Percentiles rank a stretch among this genome's conserved stretches.
phyloP scores from a whole-genome alignment of 805 yeast genomes.

The Blastobotrys robertii region DNA sequence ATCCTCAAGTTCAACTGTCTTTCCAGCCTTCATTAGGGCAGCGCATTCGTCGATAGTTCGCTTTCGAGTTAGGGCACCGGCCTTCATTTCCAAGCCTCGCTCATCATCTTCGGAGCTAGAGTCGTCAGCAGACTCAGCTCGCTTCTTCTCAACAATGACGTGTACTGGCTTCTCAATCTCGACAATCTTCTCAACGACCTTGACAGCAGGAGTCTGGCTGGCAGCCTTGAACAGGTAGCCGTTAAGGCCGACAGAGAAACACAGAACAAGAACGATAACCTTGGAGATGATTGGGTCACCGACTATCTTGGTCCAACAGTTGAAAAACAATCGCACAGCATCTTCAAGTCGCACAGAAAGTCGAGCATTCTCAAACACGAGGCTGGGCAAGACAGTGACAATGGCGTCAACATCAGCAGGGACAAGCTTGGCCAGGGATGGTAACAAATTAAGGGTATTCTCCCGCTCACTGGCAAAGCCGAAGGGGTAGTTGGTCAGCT shows the following conservation, averaged over 20 bases:
- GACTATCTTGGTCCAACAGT: slow-evolving; percentile 54
- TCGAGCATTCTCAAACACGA: slow-evolving; percentile 26
- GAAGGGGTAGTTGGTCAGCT: slow-evolving; percentile 22
- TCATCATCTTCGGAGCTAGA: slow-evolving; percentile 28
- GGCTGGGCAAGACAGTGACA: slow-evolving; percentile 31
- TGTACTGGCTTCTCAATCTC: slow-evolving; percentile 27
- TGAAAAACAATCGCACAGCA: slow-evolving; percentile 39
- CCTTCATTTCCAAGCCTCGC: slow-evolving; percentile 24
- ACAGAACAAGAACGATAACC: slow-evolving; percentile 59
- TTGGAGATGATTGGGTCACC: slow-evolving; percentile 76
- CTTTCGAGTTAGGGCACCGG: slow-evolving; percentile 11
- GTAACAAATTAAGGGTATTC: neutral
- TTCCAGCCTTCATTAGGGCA: slow-evolving; percentile 58
- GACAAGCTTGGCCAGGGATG: slow-evolving; percentile 5
- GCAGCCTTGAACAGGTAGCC: slow-evolving; percentile 80
- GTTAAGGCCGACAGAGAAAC: slow-evolving; percentile 69
- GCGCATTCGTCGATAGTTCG: slow-evolving; percentile 49
- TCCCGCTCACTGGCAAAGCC: neutral
- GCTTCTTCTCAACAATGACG: slow-evolving; percentile 20
- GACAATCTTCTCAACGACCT: slow-evolving; percentile 25
- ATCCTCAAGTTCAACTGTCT: slow-evolving; percentile 53
- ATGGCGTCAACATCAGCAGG: slow-evolving; percentile 14
- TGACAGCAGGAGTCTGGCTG: slow-evolving; percentile 20
- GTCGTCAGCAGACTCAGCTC: slow-evolving; percentile 8
- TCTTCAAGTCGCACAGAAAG: slow-evolving; percentile 52